Evolutionary conservation across 202 grass and related monocot species (phyloP), one percentile per base, ranked within the genome.

Genomic region (Bolboschoenoplectus hybrid): DNA sequence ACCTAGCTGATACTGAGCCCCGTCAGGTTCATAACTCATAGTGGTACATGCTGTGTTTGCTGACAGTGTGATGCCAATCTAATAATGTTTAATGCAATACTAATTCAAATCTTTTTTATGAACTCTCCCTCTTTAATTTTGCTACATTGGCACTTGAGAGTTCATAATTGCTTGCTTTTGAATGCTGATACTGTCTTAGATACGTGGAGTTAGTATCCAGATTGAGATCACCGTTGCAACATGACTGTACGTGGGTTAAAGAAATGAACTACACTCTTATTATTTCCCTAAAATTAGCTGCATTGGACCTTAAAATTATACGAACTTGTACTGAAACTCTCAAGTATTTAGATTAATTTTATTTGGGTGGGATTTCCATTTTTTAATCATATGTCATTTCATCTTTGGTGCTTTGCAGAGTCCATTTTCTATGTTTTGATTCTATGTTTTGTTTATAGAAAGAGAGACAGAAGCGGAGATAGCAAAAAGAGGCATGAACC

Each of bases 101-200:
- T 20, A 47, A 36, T 39, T 32, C 50, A 56, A 56, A 56, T 56
- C 50, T 77, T 56, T 26, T 8, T 53, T 12, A 26, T 51, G 9
- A 34, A 51, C 2, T 74, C 47, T 38, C 73, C 12, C 43, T 76
- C 0, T 71, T 76, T 16, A 3, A 55, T 76, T 53, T 38, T 76
- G 10, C 73, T 76, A 76, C 10, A 75, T 35, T 55, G 49, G 10
- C 17, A 39, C 50, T 77, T 39, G 50, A 55, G n/a, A 7, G 13
- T 77, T 56, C 14, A 56, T 39, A 38, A 77, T 77, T 77, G 12
- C 13, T 57, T 56, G 12, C 13, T 57, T 56, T 17, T 55, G 74
- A 14, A 76, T 76, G 73, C 74, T 40, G 49, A 39, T 56, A 4
- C 50, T 77, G 26, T 77, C 35, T 77, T 56, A 56, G 32, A 55